phyloP scores from a whole-genome alignment of 2,329 filamentous ascomycete species.

The Plenodomus biglobosus region DNA sequence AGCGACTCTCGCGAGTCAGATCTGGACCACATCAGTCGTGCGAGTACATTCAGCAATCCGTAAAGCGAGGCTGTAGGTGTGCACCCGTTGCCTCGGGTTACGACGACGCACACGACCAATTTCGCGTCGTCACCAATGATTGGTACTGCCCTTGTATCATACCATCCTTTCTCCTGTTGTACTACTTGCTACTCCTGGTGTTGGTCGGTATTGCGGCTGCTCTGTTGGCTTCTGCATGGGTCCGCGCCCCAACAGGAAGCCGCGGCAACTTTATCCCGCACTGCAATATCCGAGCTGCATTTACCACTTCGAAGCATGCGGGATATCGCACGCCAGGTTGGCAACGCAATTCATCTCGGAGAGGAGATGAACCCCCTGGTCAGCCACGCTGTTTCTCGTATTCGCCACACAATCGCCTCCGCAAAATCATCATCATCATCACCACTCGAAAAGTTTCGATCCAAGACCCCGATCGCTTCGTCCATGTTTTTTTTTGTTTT shows the following conservation, averaged over 20 bases:
- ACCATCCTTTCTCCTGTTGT: conserved; percentile 23
- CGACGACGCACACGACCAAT: conserved; percentile 24
- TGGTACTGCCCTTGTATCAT: conserved; percentile 19
- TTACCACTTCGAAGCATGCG: background rate
- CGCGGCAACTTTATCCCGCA: conserved; percentile 14
- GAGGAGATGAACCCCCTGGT: background rate
- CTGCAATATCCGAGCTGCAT: background rate
- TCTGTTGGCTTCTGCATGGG: conserved; percentile 5
- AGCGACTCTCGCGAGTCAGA: conserved; percentile 40
- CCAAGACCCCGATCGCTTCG: conserved; percentile 11
- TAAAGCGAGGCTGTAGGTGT: conserved; percentile 26
- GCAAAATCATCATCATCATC: conserved; percentile 6
- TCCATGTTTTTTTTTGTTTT: conserved; percentile 7
- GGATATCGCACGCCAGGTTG: background rate
- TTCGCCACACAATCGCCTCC: conserved; percentile 5
- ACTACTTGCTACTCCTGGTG: conserved; percentile 12
- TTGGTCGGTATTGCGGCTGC: conserved; percentile 14
- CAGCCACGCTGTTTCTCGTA: background rate
- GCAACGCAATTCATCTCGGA: background rate
- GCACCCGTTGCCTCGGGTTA: conserved; percentile 16
- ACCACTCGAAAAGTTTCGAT: conserved; percentile 16
- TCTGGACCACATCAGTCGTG: conserved; percentile 37
- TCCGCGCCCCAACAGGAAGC: conserved; percentile 8
- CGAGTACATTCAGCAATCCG: conserved; percentile 32
- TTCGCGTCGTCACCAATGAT: conserved; percentile 20